These are phyloP conservation scores for Claviceps africana DNA, from an alignment of 2,329 filamentous ascomycete genomes.

Conservation along the genomic window DNA sequence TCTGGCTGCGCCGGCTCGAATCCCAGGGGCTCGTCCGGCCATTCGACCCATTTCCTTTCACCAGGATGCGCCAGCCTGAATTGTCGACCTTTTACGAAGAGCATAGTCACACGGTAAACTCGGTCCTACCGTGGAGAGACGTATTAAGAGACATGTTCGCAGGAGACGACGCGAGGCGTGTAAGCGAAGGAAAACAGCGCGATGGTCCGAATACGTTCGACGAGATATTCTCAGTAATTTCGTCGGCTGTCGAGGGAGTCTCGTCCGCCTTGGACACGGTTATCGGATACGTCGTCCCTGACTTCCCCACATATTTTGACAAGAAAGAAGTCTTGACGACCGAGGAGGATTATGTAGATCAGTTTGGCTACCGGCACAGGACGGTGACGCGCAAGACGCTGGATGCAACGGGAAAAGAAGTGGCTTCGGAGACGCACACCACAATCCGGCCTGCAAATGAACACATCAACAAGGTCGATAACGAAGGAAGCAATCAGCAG, in stretches of 20 bases:
- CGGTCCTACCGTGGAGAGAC: constrained; percentile 16
- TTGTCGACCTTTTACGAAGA: constrained; percentile 18
- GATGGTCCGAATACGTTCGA: constrained; percentile 22
- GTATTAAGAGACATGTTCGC: neutral
- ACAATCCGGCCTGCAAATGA: constrained; percentile 17
- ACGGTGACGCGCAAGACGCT: constrained; percentile 26
- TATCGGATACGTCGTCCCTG: constrained; percentile 18
- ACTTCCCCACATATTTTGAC: constrained; percentile 9
- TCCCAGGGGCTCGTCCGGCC: constrained; percentile 24
- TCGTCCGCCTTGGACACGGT: constrained; percentile 28
- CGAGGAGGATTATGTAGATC: constrained; percentile 28
- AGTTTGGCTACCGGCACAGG: constrained; percentile 27
- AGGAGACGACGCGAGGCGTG: neutral
- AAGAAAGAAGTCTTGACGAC: constrained; percentile 20
- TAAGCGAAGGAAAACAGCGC: neutral
- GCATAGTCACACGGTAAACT: too few relatives aligned
- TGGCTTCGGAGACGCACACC: constrained; percentile 24
- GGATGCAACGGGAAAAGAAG: constrained; percentile 27
- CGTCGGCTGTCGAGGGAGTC: constrained; percentile 22
- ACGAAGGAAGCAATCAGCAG: neutral
- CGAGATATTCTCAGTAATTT: constrained; percentile 26
- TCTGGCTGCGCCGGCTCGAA: constrained; percentile 27
- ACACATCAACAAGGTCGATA: constrained; percentile 5
- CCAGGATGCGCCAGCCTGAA: constrained; percentile 8
- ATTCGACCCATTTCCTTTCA: constrained; percentile 11